A percentile compares a stretch with the other conserved stretches of the same genome.
These are phyloP conservation scores for Falciphora oryzae DNA, from an alignment of 2,329 filamentous ascomycete genomes.

Conservation along the genomic window DNA sequence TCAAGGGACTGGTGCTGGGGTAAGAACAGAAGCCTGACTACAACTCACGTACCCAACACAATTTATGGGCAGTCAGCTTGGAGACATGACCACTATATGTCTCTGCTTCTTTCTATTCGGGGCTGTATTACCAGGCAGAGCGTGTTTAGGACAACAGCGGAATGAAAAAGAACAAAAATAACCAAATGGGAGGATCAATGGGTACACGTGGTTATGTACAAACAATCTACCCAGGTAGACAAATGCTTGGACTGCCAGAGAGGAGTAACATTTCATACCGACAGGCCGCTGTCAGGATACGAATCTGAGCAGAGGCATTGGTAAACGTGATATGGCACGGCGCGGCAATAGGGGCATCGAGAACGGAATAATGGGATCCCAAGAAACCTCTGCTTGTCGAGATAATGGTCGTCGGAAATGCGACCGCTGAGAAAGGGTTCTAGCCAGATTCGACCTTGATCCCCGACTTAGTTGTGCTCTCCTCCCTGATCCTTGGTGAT, in stretches of 20 bases:
- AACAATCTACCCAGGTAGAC: conserved; percentile 7
- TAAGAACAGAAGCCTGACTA: neutral
- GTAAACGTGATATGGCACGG: neutral
- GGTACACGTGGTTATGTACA: conserved; percentile 9
- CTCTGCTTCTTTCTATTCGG: conserved; percentile 11
- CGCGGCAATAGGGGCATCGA: neutral
- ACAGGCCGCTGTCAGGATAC: neutral
- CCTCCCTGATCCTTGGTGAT: conserved; percentile 67
- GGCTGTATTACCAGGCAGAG: neutral
- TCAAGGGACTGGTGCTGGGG: neutral
- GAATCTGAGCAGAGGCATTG: neutral
- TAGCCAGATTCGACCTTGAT: neutral
- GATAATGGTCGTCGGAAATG: neutral
- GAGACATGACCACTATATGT: neutral
- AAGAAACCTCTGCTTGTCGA: neutral
- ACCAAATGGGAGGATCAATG: neutral
- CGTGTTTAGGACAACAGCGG: neutral
- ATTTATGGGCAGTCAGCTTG: neutral
- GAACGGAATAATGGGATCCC: neutral
- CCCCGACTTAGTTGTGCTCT: conserved; percentile 50
- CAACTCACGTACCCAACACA: neutral
- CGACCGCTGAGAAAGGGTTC: neutral
- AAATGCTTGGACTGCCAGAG: neutral
- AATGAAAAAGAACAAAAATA: conserved; percentile 2
- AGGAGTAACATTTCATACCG: neutral